These are phyloP conservation scores for Leccinum pachyderme DNA, from an alignment of 1,284 basidiomycete species.

Conservation along the genomic window DNA sequence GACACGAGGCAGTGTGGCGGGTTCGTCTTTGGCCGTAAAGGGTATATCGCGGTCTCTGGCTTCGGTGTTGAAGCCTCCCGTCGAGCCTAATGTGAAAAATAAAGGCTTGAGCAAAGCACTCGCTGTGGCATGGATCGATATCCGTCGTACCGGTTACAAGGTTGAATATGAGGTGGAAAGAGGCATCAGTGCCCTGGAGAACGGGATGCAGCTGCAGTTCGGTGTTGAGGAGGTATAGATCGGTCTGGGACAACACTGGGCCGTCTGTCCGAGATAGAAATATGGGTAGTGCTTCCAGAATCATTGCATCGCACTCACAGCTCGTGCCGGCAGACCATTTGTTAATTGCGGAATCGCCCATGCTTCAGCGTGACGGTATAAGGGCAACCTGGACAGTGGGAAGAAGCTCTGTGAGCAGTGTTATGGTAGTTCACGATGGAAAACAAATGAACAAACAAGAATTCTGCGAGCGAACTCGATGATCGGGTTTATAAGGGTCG, in stretches of 20 bases:
- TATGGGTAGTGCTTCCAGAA: not conserved
- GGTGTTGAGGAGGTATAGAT: slow-evolving; percentile 68
- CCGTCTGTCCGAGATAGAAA: slow-evolving; percentile 50
- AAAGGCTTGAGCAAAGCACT: not conserved
- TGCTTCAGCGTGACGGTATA: slow-evolving; percentile 7
- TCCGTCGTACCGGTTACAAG: slow-evolving; percentile 54
- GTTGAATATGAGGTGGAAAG: slow-evolving; percentile 71
- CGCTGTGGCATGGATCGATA: not conserved
- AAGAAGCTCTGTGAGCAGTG: slow-evolving; percentile 3
- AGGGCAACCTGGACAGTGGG: not conserved
- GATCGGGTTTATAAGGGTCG: slow-evolving; percentile 9
- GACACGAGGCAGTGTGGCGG: slow-evolving; percentile 78
- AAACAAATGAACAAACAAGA: slow-evolving; percentile 1
- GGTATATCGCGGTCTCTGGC: slow-evolving; percentile 58
- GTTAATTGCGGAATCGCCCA: slow-evolving; percentile 28
- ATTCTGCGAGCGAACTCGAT: slow-evolving; percentile 1
- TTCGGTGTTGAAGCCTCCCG: slow-evolving; percentile 58
- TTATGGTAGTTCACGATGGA: not conserved
- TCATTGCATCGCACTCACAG: slow-evolving; percentile 22
- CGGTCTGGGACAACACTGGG: slow-evolving; percentile 70
- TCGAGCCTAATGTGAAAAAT: slow-evolving; percentile 42
- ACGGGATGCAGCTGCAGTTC: slow-evolving; percentile 71
- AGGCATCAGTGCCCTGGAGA: slow-evolving; percentile 46
- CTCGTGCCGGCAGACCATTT: slow-evolving; percentile 34
- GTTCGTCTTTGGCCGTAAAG: slow-evolving; percentile 68